A percentile compares a stretch with the other conserved stretches of the same genome.
Conservation (phyloP, 2,329 filamentous ascomycete genomes). For the Alternaria novae-zelandiae region DNA sequence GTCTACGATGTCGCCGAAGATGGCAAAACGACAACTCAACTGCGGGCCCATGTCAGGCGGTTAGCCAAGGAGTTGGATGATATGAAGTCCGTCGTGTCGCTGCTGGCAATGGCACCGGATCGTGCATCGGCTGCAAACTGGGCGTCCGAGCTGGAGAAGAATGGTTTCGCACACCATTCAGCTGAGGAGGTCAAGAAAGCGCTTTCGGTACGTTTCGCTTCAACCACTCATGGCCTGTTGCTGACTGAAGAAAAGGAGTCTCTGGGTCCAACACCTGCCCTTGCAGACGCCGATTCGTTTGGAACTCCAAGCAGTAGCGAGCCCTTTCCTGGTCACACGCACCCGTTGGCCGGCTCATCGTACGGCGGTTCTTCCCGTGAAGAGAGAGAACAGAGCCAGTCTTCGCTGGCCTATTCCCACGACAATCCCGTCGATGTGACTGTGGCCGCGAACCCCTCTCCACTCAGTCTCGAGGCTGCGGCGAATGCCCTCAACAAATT, state of each 20-base stretch:
- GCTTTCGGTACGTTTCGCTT: conserved; percentile 36
- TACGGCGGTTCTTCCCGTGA: conserved; percentile 44
- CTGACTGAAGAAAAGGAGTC: conserved; percentile 31
- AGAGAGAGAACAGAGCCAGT: conserved; percentile 44
- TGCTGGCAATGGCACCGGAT: conserved; percentile 44
- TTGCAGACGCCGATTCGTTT: conserved; percentile 35
- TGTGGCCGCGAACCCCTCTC: conserved; percentile 25
- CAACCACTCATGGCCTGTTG: neutral
- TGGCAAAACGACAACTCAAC: conserved; percentile 47
- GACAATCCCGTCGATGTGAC: conserved; percentile 27
- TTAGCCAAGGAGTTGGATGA: conserved; percentile 49
- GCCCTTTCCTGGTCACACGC: conserved; percentile 26
- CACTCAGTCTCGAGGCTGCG: conserved; percentile 23
- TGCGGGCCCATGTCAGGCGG: conserved; percentile 47
- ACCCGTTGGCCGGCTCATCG: conserved; percentile 36
- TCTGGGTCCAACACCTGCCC: conserved; percentile 24
- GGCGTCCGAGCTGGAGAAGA: conserved; percentile 47
- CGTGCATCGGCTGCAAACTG: conserved; percentile 43
- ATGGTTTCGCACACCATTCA: conserved; percentile 47
- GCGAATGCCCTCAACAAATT: conserved; percentile 37
- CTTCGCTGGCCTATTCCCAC: conserved; percentile 32
- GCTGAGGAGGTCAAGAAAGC: conserved; percentile 46
- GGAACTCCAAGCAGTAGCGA: conserved; percentile 39
- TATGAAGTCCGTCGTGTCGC: conserved; percentile 46
- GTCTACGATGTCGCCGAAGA: conserved; percentile 49